A percentile compares a stretch with the other conserved stretches of the same genome.
Conservation (phyloP, 352 stramenopile species). For the Pythium periplocum region DNA sequence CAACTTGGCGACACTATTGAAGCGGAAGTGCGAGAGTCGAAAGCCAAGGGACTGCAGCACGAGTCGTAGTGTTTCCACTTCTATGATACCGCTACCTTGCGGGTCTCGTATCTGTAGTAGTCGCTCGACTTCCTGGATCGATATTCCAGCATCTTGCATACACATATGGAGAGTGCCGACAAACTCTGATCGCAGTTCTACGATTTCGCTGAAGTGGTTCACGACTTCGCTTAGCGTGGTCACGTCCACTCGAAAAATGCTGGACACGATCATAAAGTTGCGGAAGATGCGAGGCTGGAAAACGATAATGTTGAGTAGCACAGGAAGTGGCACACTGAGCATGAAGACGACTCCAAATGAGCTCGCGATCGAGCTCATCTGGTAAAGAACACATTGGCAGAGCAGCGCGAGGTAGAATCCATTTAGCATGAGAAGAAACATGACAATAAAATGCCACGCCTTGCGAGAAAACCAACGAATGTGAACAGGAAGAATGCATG, state of each 20-base stretch:
- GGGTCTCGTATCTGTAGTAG: conserved; percentile 25
- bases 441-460: conserved; percentile 57
- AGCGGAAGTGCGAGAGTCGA: conserved; percentile 43
- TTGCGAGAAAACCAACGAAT: conserved; percentile 58
- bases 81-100: conserved; percentile 23
- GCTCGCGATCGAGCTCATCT: conserved; percentile 23
- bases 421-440: conserved; percentile 66
- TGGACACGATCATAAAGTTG: conserved; percentile 53
- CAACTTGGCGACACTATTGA: conserved; percentile 54
- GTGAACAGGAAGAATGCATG: neutral
- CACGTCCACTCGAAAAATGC: conserved; percentile 50
- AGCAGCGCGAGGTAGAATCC: conserved; percentile 57
- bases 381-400: conserved; percentile 58
- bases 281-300: conserved; percentile 56
- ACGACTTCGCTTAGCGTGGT: conserved; percentile 48
- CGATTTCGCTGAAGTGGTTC: conserved; percentile 52
- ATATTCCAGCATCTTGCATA: conserved; percentile 18
- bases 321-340: conserved; percentile 27
- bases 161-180: conserved; percentile 22
- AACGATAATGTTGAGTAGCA: conserved; percentile 55
- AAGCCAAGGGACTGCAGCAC: conserved; percentile 40
- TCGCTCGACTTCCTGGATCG: conserved; percentile 26
- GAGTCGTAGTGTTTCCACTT: conserved; percentile 34
- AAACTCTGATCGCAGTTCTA: conserved; percentile 51
- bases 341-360: conserved; percentile 17